Evolutionary conservation across 306 rosid genomes (phyloP).

Genomic region (Dalbergia oliveri): DNA sequence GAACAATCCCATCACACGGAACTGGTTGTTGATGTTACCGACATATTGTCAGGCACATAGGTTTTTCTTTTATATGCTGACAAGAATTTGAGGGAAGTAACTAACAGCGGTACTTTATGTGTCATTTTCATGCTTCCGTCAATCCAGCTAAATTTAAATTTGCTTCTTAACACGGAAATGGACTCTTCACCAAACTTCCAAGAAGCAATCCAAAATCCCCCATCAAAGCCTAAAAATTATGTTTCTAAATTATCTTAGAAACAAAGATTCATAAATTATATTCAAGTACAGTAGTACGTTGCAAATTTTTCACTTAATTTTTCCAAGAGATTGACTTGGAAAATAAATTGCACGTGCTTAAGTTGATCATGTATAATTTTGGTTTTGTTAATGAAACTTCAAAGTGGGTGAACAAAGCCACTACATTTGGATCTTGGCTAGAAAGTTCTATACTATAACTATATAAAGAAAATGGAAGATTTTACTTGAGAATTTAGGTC

Average conservation of each 20-base stretch:
- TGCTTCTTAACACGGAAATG: slow-evolving; percentile 37
- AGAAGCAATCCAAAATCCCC: slow-evolving; percentile 39
- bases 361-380: slow-evolving; percentile 37
- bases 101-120: slow-evolving; percentile 18
- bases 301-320: slow-evolving; percentile 19
- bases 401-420: not conserved
- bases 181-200: slow-evolving; percentile 50
- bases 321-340: slow-evolving; percentile 40
- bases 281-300: not conserved
- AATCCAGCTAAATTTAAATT: slow-evolving; percentile 34
- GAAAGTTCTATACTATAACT: not conserved
- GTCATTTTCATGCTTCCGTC: slow-evolving; percentile 44
- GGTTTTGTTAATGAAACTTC: slow-evolving; percentile 24
- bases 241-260: slow-evolving; percentile 43
- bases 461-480: not conserved
- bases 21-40: slow-evolving; percentile 37
- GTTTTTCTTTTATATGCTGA: not conserved
- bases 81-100: slow-evolving; percentile 4
- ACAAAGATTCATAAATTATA: slow-evolving; percentile 40
- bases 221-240: slow-evolving; percentile 11
- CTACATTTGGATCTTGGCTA: slow-evolving; percentile 29
- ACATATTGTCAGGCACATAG: slow-evolving; percentile 37
- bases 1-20: slow-evolving; percentile 39
- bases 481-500: slow-evolving; percentile 2
- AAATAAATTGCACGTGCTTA: slow-evolving; percentile 43